A percentile compares a stretch with the other conserved stretches of the same genome.
phyloP scores from a whole-genome alignment of 148 eudicot genomes.

The Camellia sinensis region DNA sequence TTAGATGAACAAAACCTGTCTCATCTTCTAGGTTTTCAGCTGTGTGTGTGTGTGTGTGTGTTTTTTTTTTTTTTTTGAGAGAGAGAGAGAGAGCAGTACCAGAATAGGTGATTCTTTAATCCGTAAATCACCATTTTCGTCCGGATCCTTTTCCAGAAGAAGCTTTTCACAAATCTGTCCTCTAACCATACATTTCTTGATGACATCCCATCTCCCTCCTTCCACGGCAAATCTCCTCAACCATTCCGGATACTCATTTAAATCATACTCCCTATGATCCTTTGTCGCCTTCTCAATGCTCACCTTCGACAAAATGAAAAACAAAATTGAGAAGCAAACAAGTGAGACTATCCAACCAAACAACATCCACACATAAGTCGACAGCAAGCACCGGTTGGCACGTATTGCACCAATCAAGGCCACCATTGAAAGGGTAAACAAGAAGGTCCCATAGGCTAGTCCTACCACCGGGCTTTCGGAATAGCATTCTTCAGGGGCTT shows the following conservation, averaged over 20 bases:
- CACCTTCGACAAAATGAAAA: background rate
- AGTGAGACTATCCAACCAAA: background rate
- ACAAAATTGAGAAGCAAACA: background rate
- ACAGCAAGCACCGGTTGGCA: background rate
- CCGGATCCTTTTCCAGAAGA: background rate
- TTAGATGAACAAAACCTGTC: too few relatives aligned
- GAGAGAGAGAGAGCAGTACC: background rate
- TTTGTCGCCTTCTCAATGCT: background rate
- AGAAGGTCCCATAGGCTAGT: background rate
- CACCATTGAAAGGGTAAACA: background rate
- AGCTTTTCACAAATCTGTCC: background rate
- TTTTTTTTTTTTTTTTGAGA: too few relatives aligned
- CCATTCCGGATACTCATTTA: background rate
- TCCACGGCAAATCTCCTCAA: background rate
- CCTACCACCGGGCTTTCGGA: background rate
- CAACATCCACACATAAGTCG: background rate
- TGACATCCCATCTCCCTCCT: background rate
- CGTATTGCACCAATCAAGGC: constrained; percentile 8
- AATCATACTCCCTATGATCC: constrained; percentile 5
- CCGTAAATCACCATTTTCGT: background rate
- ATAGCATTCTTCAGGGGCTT: background rate
- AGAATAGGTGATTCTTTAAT: background rate
- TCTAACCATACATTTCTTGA: constrained; percentile 3
- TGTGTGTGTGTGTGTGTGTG: too few relatives aligned
- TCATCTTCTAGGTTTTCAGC: too few relatives aligned